Evolutionary conservation across 345 rosid genomes (phyloP), one percentile per base, ranked within the genome.

Genomic region (Noccaea caerulescens): DNA sequence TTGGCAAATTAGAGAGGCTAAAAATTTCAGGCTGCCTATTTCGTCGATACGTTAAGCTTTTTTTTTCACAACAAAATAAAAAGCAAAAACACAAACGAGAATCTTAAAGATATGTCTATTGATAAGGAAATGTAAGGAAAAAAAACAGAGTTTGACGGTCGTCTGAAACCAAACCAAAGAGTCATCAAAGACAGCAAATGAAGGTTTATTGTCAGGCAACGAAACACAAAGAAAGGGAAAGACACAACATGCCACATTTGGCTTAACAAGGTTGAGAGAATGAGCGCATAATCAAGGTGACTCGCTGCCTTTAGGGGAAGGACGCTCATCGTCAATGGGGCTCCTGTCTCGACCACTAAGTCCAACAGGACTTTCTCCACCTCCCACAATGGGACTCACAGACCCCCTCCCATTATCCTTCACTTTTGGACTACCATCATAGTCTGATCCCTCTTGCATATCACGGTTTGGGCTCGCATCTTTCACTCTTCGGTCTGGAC

Each of bases 351-450:
- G 73, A 52, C 82, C 96, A 82, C 86, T 82, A 37, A 77, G 82
- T 62, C 84, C 87, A 3, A 59, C 58, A 25, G 71, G 76, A 45
- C 75, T 77, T 59, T 33, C 76, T 52, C 49, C 75, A 27, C 78
- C 75, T 58, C 67, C 57, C 12, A 39, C 72, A 42, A 32, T 46
- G 50, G 80, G 80, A 27, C 80, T 77, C 32, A 4, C 80, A 45
- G 90, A 85, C 71, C 82, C 88, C 63, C 76, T 77, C 58, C 62
- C 71, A 65, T 83, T 61, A 51, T 46, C 76, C 25, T 76, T 84
- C 47, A 68, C 79, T 59, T 81, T 69, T 8, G 86, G 90, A 56
- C 93, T 86, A 49, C 76, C 80, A 30, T 72, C 82, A 47, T 84
- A 84, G 51, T 82, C 82, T 9, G 84, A 83, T 20, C 84, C 87